Conservation (phyloP, 2,329 filamentous ascomycete species). For the Colletotrichum paranaense region DNA sequence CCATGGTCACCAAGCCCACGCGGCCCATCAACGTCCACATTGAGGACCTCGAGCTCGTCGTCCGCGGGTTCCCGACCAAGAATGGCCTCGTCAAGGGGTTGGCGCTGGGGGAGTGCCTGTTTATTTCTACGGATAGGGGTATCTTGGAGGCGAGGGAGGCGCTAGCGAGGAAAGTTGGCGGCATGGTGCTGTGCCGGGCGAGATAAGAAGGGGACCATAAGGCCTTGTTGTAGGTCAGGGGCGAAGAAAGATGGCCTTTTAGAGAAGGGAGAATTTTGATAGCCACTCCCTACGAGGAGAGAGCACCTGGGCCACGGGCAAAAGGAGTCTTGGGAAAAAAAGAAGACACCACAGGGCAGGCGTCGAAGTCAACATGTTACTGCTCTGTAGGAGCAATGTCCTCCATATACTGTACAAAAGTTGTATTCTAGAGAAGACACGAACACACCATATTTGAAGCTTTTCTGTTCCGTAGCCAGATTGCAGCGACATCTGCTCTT, state of each 20-base stretch:
- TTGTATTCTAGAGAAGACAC: constrained; percentile 34
- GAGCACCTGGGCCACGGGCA: not conserved
- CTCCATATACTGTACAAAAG: constrained; percentile 30
- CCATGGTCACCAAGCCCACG: constrained; percentile 78
- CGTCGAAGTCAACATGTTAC: not conserved
- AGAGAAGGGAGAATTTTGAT: not conserved
- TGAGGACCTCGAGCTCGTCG: constrained; percentile 70
- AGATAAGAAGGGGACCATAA: constrained; percentile 46
- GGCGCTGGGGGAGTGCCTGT: constrained; percentile 84
- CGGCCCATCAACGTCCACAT: constrained; percentile 76
- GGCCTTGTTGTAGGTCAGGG: not conserved
- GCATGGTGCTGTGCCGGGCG: constrained; percentile 80
- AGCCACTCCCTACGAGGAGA: not conserved
- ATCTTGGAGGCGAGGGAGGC: constrained; percentile 87
- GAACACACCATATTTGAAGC: constrained; percentile 25
- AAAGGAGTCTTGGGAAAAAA: constrained; percentile 2
- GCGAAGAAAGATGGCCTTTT: not conserved
- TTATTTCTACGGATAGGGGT: constrained; percentile 80
- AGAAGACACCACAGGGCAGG: constrained; percentile 11
- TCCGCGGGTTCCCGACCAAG: constrained; percentile 73
- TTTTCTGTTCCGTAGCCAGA: not conserved
- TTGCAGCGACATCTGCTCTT: not conserved
- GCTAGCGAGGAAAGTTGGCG: constrained; percentile 83
- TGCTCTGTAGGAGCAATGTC: constrained; percentile 14
- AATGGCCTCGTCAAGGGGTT: constrained; percentile 80